Evolutionary conservation across 371 early-diverging fungal species (phyloP).

Genomic region (Enteropsectra breve): DNA sequence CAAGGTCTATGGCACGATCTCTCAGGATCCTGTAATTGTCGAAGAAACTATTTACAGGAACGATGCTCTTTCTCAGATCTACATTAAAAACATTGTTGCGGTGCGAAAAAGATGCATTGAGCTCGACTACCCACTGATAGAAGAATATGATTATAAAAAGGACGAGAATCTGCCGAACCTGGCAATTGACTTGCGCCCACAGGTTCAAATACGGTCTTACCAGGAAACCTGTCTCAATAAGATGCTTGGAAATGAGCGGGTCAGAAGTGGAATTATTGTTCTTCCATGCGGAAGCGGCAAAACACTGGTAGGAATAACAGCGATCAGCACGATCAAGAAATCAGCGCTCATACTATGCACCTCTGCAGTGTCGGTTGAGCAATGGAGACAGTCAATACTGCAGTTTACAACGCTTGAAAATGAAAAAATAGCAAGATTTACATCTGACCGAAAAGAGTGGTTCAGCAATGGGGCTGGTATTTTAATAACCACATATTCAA

Average conservation of each 20-base stretch:
- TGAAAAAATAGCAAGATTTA: slow-evolving; percentile 82
- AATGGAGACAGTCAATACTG: slow-evolving; percentile 91
- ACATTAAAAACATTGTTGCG: slow-evolving; percentile 62
- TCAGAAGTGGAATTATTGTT: slow-evolving; percentile 95
- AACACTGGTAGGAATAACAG: slow-evolving; percentile 96
- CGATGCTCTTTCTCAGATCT: slow-evolving; percentile 58
- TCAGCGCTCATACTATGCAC: slow-evolving; percentile 89
- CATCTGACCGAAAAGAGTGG: slow-evolving; percentile 83
- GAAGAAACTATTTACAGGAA: slow-evolving; percentile 57
- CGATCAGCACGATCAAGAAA: slow-evolving; percentile 92
- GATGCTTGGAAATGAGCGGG: slow-evolving; percentile 96
- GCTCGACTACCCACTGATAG: slow-evolving; percentile 87
- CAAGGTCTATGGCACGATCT: slow-evolving; percentile 70
- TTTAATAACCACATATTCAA: slow-evolving; percentile 89
- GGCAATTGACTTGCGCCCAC: slow-evolving; percentile 86
- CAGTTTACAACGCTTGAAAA: slow-evolving; percentile 83
- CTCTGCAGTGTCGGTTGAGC: slow-evolving; percentile 85
- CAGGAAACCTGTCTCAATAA: slow-evolving; percentile 94
- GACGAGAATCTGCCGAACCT: slow-evolving; percentile 72
- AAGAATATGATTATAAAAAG: slow-evolving; percentile 94
- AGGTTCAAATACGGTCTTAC: slow-evolving; percentile 83
- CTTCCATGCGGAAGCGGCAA: slow-evolving; percentile 97
- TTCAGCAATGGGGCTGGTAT: slow-evolving; percentile 71
- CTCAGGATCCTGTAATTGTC: slow-evolving; percentile 70
- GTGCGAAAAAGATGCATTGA: slow-evolving; percentile 84